A percentile compares a stretch with the other conserved stretches of the same genome.
These are phyloP conservation scores for Silene coronaria DNA, from an alignment of 179 eudicot genomes.

Conservation along the genomic window DNA sequence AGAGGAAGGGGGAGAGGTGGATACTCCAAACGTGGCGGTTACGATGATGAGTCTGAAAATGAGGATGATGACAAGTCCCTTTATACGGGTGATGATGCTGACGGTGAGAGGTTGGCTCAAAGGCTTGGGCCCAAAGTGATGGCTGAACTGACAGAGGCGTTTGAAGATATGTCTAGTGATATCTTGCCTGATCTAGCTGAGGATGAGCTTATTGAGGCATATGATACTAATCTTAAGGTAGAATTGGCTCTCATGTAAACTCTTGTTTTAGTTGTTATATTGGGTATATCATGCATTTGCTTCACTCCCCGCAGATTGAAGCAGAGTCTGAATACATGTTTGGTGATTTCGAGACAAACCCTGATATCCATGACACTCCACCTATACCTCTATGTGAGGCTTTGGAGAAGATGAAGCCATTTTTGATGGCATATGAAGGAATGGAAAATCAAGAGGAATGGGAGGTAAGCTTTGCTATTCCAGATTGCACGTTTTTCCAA, in stretches of 20 bases:
- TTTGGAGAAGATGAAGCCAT: constrained; percentile 85
- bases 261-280: neutral
- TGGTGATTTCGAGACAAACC: constrained; percentile 73
- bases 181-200: constrained; percentile 54
- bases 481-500: neutral
- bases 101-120: constrained; percentile 53
- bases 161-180: constrained; percentile 46
- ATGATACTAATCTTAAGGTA: constrained; percentile 61
- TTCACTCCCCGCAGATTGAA: constrained; percentile 53
- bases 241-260: neutral
- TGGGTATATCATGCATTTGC: constrained; percentile 2
- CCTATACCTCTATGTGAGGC: constrained; percentile 77
- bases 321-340: constrained; percentile 84
- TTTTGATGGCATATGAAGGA: constrained; percentile 73
- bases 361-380: constrained; percentile 79
- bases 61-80: neutral
- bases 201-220: constrained; percentile 61
- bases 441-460: constrained; percentile 76
- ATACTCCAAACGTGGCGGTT: constrained; percentile 30
- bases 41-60: constrained; percentile 34
- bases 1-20: constrained; percentile 23
- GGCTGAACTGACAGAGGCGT: constrained; percentile 51
- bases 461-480: constrained; percentile 50
- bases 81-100: constrained; percentile 41
- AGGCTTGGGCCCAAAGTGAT: constrained; percentile 50